Evolutionary conservation across 2,329 filamentous ascomycete species (phyloP).

Genomic region (Leptosphaerulina australis): DNA sequence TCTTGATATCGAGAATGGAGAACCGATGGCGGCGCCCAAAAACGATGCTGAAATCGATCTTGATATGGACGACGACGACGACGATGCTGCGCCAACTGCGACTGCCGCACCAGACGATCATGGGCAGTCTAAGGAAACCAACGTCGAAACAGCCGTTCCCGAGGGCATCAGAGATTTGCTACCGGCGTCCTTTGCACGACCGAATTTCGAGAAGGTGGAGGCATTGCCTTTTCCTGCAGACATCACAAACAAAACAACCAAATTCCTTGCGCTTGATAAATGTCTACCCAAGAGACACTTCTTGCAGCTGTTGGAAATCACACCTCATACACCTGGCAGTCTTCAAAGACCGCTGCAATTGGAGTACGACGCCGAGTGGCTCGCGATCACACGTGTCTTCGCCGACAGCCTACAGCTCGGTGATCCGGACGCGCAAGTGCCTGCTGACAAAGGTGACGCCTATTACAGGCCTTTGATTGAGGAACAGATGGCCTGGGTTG

Average conservation of each 20-base stretch:
- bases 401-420: conserved; percentile 62
- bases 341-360: conserved; percentile 62
- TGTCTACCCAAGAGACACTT: conserved; percentile 81
- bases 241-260: conserved; percentile 79
- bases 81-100: conserved; percentile 16
- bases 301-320: conserved; percentile 73
- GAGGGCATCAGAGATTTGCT: conserved; percentile 74
- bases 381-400: conserved; percentile 88
- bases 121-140: conserved; percentile 16
- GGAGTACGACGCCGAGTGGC: conserved; percentile 91
- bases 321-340: conserved; percentile 28
- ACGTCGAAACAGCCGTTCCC: conserved; percentile 53
- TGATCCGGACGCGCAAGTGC: conserved; percentile 61
- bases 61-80: conserved; percentile 50
- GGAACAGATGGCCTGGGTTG: conserved; percentile 76
- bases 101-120: conserved; percentile 9
- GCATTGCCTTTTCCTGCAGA: conserved; percentile 66
- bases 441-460: conserved; percentile 70
- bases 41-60: conserved; percentile 49
- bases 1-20: conserved; percentile 62
- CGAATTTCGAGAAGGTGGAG: conserved; percentile 23
- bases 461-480: conserved; percentile 72
- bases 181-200: conserved; percentile 71
- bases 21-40: conserved; percentile 31
- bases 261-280: conserved; percentile 91